These are phyloP conservation scores for Xeromyces bisporus DNA, from an alignment of 495 filamentous ascomycete species.

Conservation along the genomic window DNA sequence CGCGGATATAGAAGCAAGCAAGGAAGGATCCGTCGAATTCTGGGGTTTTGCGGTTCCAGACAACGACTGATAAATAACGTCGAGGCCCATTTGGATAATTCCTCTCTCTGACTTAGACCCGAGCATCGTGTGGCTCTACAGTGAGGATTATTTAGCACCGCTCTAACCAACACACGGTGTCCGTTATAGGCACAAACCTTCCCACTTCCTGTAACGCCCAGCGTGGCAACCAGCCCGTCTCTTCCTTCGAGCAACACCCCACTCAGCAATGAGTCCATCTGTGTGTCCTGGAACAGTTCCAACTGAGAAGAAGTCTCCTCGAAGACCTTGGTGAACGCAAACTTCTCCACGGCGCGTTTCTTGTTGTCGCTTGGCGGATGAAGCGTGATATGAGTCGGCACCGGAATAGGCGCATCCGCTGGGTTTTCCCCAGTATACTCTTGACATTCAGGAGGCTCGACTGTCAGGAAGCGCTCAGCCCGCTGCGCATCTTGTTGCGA, in stretches of 20 bases:
- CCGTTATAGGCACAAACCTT: constrained; percentile 44
- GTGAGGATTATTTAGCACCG: constrained; percentile 8
- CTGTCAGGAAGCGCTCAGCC: constrained; percentile 57
- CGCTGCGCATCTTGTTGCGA: constrained; percentile 17
- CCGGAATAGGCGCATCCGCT: constrained; percentile 20
- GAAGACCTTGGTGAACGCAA: constrained; percentile 87
- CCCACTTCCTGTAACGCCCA: constrained; percentile 90
- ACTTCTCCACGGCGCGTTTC: constrained; percentile 77
- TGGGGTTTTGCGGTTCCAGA: constrained; percentile 43
- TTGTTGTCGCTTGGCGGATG: constrained; percentile 65
- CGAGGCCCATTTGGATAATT: constrained; percentile 78
- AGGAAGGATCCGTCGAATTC: constrained; percentile 37
- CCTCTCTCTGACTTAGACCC: constrained; percentile 75
- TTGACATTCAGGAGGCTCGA: constrained; percentile 39
- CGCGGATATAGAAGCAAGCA: constrained; percentile 52
- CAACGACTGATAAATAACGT: constrained; percentile 72
- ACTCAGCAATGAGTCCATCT: constrained; percentile 56
- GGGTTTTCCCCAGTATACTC: constrained; percentile 5
- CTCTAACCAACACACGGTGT: neutral
- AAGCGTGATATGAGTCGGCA: constrained; percentile 69
- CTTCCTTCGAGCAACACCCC: constrained; percentile 64
- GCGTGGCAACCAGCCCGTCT: constrained; percentile 78
- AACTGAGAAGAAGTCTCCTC: constrained; percentile 70
- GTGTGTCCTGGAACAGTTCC: constrained; percentile 73
- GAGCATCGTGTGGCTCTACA: constrained; percentile 91